A percentile compares a stretch with the other conserved stretches of the same genome.
Evolutionary conservation across 192 early-diverging fungal genomes (phyloP).

Genomic region (Anaeromyces robustus): DNA sequence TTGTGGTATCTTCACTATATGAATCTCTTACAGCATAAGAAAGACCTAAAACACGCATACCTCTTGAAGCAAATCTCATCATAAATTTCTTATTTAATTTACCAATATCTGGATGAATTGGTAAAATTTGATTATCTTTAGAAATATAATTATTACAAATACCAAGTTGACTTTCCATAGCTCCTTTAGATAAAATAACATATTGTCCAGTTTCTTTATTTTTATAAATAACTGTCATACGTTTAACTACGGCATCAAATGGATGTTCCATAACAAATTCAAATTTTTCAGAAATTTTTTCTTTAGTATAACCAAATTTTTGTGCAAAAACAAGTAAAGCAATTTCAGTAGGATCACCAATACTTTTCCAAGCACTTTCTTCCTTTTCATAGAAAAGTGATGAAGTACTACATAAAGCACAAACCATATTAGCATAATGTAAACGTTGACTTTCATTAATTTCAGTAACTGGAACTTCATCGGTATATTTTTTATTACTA

Average conservation of each 20-base stretch:
- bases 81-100: not conserved
- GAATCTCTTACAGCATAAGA: conserved; percentile 41
- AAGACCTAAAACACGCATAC: conserved; percentile 46
- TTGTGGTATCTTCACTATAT: not conserved
- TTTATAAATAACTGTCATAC: conserved; percentile 75
- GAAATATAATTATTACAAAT: not conserved
- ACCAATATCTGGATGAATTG: not conserved
- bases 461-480: not conserved
- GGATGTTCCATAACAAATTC: conserved; percentile 15
- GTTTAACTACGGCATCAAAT: conserved; percentile 44
- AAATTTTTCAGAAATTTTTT: not conserved
- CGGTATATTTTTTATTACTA: conserved; percentile 10
- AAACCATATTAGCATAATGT: not conserved
- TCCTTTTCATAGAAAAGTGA: conserved; percentile 8
- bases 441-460: not conserved
- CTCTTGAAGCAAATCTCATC: not conserved
- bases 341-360: conserved; percentile 20
- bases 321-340: conserved; percentile 16
- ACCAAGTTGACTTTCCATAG: conserved; percentile 60
- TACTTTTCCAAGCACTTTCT: conserved; percentile 10
- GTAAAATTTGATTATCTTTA: not conserved
- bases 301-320: conserved; percentile 4
- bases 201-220: conserved; percentile 50
- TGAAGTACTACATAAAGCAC: conserved; percentile 1
- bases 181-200: conserved; percentile 87